Conservation (phyloP, 352 stramenopile species). For the Globisporangium orthogonon region DNA sequence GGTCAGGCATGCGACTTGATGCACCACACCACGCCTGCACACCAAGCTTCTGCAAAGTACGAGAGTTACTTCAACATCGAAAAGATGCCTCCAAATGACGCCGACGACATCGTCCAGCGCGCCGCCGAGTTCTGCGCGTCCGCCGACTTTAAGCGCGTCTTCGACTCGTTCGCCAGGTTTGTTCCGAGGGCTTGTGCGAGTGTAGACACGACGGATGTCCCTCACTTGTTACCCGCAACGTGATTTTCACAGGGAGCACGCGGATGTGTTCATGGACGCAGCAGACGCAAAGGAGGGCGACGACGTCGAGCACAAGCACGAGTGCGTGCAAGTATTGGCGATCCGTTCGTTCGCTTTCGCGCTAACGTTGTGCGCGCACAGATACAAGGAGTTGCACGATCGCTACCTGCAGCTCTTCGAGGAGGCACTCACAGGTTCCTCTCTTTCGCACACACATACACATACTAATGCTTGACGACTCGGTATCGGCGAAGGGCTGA, state of each 20-base stretch:
- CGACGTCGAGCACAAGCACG: conserved; percentile 72
- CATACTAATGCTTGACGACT: too few relatives aligned
- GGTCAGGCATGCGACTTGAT: too few relatives aligned
- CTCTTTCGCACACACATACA: background rate
- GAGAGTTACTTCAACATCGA: too few relatives aligned
- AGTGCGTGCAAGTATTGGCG: conserved; percentile 20
- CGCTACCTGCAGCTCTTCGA: conserved; percentile 72
- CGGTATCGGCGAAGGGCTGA: too few relatives aligned
- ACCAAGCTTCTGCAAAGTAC: too few relatives aligned
- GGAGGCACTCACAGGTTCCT: conserved; percentile 35
- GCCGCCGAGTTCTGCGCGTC: conserved; percentile 62
- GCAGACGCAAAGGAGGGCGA: conserved; percentile 51
- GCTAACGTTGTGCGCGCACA: conserved; percentile 1
- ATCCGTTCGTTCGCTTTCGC: too few relatives aligned
- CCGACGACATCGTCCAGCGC: conserved; percentile 40
- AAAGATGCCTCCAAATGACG: too few relatives aligned
- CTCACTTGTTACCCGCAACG: background rate
- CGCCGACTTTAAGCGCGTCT: conserved; percentile 56
- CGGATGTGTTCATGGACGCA: conserved; percentile 47
- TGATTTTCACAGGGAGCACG: conserved; percentile 32
- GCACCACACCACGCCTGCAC: too few relatives aligned
- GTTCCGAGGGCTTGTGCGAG: too few relatives aligned
- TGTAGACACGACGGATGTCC: too few relatives aligned
- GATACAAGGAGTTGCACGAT: conserved; percentile 72
- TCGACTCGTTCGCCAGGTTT: conserved; percentile 55